Conservation (phyloP, 2,329 filamentous ascomycete genomes). For the Massarina eburnea region DNA sequence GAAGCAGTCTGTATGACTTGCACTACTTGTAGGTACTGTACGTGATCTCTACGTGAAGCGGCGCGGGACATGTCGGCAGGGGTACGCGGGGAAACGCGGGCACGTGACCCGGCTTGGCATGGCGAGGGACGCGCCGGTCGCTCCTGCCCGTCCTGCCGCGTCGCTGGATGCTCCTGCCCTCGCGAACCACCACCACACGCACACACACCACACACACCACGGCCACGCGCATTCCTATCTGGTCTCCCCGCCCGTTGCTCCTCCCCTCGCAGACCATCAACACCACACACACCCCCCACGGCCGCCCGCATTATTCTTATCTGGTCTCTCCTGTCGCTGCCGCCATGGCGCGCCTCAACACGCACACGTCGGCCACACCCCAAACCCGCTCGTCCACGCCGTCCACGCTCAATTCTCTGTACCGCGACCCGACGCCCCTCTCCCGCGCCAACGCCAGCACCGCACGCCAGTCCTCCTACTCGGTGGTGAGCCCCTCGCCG, state of each 20-base stretch:
- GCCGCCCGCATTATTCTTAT: constrained; percentile 7
- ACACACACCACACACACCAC: neutral
- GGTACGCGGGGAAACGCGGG: constrained; percentile 21
- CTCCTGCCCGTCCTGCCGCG: neutral
- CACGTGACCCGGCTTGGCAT: constrained; percentile 25
- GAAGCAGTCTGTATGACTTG: no score
- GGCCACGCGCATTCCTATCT: neutral
- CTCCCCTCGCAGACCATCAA: constrained; percentile 15
- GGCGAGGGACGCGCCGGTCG: constrained; percentile 6
- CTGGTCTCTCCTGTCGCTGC: constrained; percentile 3
- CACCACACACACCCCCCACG: constrained; percentile 1
- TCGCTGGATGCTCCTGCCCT: neutral
- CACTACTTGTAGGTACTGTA: no score
- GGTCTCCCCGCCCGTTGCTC: no score
- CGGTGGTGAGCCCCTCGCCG: constrained; percentile 34
- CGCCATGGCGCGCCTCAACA: constrained; percentile 43
- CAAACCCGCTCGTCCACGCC: constrained; percentile 32
- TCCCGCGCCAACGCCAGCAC: constrained; percentile 13
- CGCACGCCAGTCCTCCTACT: constrained; percentile 30
- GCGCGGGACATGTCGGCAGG: constrained; percentile 14
- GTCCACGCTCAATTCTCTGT: constrained; percentile 38
- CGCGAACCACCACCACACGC: neutral
- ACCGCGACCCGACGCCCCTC: constrained; percentile 39
- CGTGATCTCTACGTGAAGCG: constrained; percentile 12
- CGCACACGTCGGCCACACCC: constrained; percentile 32